These are phyloP conservation scores for Raphidocelis subcapitata DNA, from an alignment of 139 green algal genomes.

Conservation along the genomic window DNA sequence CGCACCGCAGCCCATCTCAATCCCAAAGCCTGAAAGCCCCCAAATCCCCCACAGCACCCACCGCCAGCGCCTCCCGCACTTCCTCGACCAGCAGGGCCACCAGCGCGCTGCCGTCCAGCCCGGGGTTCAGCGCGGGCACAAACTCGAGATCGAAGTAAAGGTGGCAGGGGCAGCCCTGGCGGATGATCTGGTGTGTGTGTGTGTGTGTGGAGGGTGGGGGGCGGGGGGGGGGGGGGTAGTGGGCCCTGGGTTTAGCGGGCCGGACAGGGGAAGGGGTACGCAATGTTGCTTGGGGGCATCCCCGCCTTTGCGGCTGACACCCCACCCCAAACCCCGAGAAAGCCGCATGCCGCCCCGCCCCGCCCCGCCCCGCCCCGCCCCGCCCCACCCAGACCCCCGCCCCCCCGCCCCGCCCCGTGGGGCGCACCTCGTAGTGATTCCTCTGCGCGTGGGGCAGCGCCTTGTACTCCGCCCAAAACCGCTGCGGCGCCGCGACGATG, in stretches of 20 bases:
- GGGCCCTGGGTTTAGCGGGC: too few species aligned
- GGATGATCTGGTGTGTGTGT: constrained; percentile 73
- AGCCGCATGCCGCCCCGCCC: too few species aligned
- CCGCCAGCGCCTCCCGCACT: constrained; percentile 22
- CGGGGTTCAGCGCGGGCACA: constrained; percentile 44
- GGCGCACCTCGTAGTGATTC: neutral
- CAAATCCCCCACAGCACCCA: too few species aligned
- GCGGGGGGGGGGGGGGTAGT: neutral
- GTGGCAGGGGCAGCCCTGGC: constrained; percentile 70
- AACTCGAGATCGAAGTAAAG: constrained; percentile 82
- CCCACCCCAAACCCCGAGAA: too few species aligned
- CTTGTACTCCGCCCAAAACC: constrained; percentile 11
- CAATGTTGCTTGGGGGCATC: too few species aligned
- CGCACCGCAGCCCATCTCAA: too few species aligned
- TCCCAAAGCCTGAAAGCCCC: too few species aligned
- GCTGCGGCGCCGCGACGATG: constrained; percentile 1
- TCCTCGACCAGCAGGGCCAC: constrained; percentile 56
- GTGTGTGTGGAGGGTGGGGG: constrained; percentile 41
- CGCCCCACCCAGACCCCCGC: too few species aligned
- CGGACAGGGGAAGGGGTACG: too few species aligned
- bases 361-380: too few species aligned
- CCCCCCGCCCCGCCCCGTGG: too few species aligned
- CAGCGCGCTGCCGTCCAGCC: constrained; percentile 54
- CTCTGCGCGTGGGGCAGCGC: neutral
- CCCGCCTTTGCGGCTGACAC: too few species aligned